Evolutionary conservation across 192 early-diverging fungal species (phyloP).

Genomic region (Spizellomyces sp.): DNA sequence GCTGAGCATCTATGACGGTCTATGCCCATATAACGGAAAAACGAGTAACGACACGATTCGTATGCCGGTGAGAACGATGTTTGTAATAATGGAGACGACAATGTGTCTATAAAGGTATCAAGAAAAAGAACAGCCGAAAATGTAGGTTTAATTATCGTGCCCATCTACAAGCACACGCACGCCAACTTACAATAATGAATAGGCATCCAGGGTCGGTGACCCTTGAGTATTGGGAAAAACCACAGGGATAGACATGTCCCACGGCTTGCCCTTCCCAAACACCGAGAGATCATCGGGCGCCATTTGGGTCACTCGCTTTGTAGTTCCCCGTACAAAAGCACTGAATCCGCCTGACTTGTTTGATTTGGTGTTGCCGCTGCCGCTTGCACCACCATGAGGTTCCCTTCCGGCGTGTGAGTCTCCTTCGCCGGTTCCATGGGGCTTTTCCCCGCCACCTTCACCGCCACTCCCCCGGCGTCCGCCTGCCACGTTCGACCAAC

Average conservation of each 20-base stretch:
- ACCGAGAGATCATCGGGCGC: conserved; percentile 11
- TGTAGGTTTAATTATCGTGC: not conserved
- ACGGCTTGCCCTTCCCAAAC: not conserved
- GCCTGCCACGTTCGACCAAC: too few species aligned
- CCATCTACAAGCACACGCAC: not conserved
- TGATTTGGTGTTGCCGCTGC: not conserved
- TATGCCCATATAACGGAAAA: conserved; percentile 11
- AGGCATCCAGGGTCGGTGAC: not conserved
- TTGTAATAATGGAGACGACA: conserved; percentile 24
- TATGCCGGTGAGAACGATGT: conserved; percentile 21
- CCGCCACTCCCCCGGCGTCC: conserved; percentile 6
- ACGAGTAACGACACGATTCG: conserved; percentile 11
- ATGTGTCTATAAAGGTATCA: conserved; percentile 4
- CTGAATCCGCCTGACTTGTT: too few species aligned
- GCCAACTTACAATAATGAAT: conserved; percentile 19
- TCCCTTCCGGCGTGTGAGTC: too few species aligned
- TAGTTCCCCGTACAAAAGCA: too few species aligned
- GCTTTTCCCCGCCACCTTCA: conserved; percentile 3
- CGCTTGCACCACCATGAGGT: conserved; percentile 11
- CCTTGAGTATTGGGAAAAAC: not conserved
- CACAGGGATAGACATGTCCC: not conserved
- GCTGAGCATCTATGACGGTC: too few species aligned
- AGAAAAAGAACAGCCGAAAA: too few species aligned
- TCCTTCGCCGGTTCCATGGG: not conserved
- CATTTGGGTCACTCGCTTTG: not conserved